Evolutionary conservation across 2,329 filamentous ascomycete genomes (phyloP).

Genomic region (Chaetothyriales sp.): DNA sequence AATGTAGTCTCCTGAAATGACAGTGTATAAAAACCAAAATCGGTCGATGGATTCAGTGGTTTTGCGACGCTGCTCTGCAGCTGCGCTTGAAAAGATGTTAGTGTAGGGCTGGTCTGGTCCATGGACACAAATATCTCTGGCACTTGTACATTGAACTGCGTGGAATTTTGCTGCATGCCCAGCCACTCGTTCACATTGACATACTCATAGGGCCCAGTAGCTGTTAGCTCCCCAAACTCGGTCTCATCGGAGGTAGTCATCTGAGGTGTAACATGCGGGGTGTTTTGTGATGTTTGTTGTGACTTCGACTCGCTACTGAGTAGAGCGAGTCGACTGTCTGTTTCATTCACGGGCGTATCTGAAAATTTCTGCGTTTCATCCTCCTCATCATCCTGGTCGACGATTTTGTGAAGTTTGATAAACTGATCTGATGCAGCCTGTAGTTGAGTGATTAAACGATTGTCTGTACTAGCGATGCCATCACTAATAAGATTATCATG

Average conservation of each 20-base stretch:
- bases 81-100: conserved; percentile 3
- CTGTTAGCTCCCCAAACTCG: conserved; percentile 1
- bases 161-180: conserved; percentile 6
- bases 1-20: conserved; percentile 54
- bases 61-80: conserved; percentile 7
- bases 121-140: conserved; percentile 2
- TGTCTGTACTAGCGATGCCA: conserved; percentile 9
- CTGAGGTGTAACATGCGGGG: not conserved
- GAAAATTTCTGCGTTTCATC: conserved; percentile 6
- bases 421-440: conserved; percentile 11
- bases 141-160: conserved; percentile 8
- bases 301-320: not conserved
- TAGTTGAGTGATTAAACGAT: conserved; percentile 8
- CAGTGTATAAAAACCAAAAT: conserved; percentile 38
- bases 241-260: conserved; percentile 5
- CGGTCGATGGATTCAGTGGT: not conserved
- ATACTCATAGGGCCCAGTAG: not conserved
- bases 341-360: not conserved
- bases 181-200: conserved; percentile 3
- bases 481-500: conserved; percentile 44
- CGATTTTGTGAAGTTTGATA: conserved; percentile 7
- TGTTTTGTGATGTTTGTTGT: conserved; percentile 2
- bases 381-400: conserved; percentile 12
- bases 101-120: not conserved
- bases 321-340: not conserved